Evolutionary conservation across 2,329 filamentous ascomycete genomes (phyloP).

Genomic region (Talaromyces sp.): DNA sequence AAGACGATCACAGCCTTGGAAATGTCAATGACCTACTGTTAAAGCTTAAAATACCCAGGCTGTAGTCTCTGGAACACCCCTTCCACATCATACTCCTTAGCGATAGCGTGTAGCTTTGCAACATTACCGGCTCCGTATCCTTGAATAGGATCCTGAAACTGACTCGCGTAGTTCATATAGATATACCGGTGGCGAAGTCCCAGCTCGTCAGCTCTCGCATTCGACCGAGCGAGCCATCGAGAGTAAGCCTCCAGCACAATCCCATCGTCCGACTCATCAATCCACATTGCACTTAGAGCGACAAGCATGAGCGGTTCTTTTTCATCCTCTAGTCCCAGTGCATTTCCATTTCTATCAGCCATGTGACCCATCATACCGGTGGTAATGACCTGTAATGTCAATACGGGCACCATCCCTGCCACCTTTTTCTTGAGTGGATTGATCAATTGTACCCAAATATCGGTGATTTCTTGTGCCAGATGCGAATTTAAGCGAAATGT

Average conservation of each 20-base stretch:
- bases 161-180: neutral
- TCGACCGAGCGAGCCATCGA: neutral
- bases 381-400: neutral
- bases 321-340: neutral
- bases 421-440: neutral
- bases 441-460: neutral
- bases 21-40: no score
- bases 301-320: neutral
- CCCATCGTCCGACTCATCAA: neutral
- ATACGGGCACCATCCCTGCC: neutral
- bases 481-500: neutral
- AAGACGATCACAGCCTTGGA: no score
- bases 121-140: neutral
- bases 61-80: slow-evolving; percentile 28
- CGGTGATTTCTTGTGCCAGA: neutral
- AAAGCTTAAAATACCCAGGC: slow-evolving; percentile 28
- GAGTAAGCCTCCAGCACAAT: neutral
- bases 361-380: neutral
- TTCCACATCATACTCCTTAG: slow-evolving; percentile 25
- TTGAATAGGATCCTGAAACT: neutral
- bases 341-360: neutral
- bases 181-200: neutral
- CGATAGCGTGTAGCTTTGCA: slow-evolving; percentile 13
- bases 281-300: neutral
- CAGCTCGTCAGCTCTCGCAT: neutral